phyloP scores from a whole-genome alignment of 2,329 filamentous ascomycete species.

The Plenodomus tracheiphilus region DNA sequence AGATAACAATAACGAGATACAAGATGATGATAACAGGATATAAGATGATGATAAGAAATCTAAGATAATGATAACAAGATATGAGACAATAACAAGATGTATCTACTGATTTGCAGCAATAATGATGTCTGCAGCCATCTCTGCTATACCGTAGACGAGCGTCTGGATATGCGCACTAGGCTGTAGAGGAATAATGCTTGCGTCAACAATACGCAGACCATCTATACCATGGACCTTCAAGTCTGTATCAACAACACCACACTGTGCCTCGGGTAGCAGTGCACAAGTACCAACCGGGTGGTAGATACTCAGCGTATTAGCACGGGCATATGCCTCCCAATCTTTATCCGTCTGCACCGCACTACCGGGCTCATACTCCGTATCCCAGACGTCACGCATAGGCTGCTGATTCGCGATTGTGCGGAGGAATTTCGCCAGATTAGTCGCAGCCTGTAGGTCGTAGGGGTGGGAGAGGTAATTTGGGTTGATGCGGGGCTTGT shows the following conservation, averaged over 20 bases:
- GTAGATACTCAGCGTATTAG: slow-evolving; percentile 29
- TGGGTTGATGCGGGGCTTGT: slow-evolving; percentile 32
- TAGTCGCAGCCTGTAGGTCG: slow-evolving; percentile 25
- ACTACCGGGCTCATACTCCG: slow-evolving; percentile 37
- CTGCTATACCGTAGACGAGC: slow-evolving; percentile 34
- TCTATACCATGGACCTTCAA: slow-evolving; percentile 27
- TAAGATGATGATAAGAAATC: too few relatives aligned
- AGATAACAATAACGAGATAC: too few relatives aligned
- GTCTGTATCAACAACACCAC: slow-evolving; percentile 26
- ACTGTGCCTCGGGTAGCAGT: slow-evolving; percentile 23
- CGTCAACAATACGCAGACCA: slow-evolving; percentile 33
- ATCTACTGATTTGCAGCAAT: not conserved
- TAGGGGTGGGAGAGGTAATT: slow-evolving; percentile 34
- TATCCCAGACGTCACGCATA: slow-evolving; percentile 32
- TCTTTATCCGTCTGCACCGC: slow-evolving; percentile 32
- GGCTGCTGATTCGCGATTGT: slow-evolving; percentile 22
- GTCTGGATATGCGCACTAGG: slow-evolving; percentile 32
- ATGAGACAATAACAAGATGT: too few relatives aligned
- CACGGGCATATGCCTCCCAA: slow-evolving; percentile 21
- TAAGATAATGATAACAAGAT: too few relatives aligned
- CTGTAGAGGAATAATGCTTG: slow-evolving; percentile 32
- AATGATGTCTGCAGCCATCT: slow-evolving; percentile 29
- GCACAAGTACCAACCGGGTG: slow-evolving; percentile 45
- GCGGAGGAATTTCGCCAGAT: slow-evolving; percentile 33
- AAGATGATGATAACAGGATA: too few relatives aligned